Percentiles rank a stretch among this genome's conserved stretches.
Conservation (phyloP, 257 asterid species). For the Solanum tacnaense region DNA sequence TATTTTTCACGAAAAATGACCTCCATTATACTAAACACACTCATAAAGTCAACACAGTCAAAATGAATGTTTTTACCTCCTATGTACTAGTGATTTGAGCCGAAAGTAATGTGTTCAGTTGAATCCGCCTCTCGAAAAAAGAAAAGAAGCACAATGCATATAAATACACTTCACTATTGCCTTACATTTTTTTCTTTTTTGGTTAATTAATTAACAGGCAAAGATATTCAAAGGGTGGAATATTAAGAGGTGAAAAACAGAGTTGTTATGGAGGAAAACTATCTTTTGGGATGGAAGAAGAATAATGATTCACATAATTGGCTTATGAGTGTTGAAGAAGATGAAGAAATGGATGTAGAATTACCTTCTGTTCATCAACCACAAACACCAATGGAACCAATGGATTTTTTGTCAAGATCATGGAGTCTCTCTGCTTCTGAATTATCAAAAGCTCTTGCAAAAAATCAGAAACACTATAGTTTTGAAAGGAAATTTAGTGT, state of each 20-base stretch:
- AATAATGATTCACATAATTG: slow-evolving; percentile 26
- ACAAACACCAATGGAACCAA: slow-evolving; percentile 70
- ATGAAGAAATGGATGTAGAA: slow-evolving; percentile 16
- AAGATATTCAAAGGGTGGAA: background rate
- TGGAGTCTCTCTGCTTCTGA: slow-evolving; percentile 78
- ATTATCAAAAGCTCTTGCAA: slow-evolving; percentile 55
- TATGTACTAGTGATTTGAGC: background rate
- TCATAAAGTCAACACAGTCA: background rate
- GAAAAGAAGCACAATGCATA: too few species aligned
- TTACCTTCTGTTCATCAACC: slow-evolving; percentile 64
- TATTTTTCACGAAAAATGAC: background rate
- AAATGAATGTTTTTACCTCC: background rate
- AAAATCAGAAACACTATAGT: slow-evolving; percentile 27
- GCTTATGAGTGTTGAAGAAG: slow-evolving; percentile 29
- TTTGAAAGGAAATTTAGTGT: slow-evolving; percentile 25
- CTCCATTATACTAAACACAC: background rate
- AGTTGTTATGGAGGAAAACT: slow-evolving; percentile 22
- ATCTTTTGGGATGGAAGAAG: slow-evolving; percentile 23
- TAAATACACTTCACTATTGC: background rate
- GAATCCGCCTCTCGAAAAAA: background rate
- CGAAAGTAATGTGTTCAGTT: background rate
- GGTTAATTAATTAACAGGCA: background rate
- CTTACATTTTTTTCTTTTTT: background rate
- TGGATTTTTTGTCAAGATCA: slow-evolving; percentile 82
- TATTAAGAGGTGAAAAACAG: background rate